Percentiles rank a stretch among this genome's conserved stretches.
Evolutionary conservation across 2,329 filamentous ascomycete species (phyloP).

Genomic region (Alternaria alternata): DNA sequence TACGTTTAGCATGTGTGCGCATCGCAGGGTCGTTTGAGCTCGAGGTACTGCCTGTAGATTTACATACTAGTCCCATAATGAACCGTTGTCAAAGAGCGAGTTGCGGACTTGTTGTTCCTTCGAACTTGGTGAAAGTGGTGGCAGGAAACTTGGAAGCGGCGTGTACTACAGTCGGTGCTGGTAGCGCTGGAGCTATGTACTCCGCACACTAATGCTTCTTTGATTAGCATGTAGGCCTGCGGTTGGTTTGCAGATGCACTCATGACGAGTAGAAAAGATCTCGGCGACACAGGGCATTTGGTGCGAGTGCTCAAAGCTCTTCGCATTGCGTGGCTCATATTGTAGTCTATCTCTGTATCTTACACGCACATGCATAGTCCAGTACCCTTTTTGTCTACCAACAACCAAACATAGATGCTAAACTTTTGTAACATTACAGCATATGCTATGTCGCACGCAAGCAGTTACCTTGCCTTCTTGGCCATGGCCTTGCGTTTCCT

Average conservation of each 20-base stretch:
- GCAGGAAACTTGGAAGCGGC: not conserved
- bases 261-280: not conserved
- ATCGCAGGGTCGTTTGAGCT: not conserved
- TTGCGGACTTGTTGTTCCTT: not conserved
- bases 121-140: not conserved
- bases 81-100: not conserved
- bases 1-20: not conserved
- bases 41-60: not conserved
- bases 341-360: slow-evolving; percentile 4
- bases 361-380: slow-evolving; percentile 4
- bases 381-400: slow-evolving; percentile 5
- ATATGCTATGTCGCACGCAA: not conserved
- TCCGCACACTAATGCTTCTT: not conserved
- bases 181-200: slow-evolving; percentile 3
- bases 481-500: slow-evolving; percentile 51
- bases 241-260: not conserved
- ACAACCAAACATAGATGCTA: slow-evolving; percentile 4
- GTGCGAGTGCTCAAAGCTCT: not conserved
- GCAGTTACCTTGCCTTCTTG: slow-evolving; percentile 33
- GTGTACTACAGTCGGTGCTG: not conserved
- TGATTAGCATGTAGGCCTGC: not conserved
- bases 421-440: not conserved
- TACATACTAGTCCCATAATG: slow-evolving; percentile 1
- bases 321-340: not conserved
- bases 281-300: not conserved